These are phyloP conservation scores for Entoloma clypeatum DNA, from an alignment of 1,284 basidiomycete species.

Conservation along the genomic window DNA sequence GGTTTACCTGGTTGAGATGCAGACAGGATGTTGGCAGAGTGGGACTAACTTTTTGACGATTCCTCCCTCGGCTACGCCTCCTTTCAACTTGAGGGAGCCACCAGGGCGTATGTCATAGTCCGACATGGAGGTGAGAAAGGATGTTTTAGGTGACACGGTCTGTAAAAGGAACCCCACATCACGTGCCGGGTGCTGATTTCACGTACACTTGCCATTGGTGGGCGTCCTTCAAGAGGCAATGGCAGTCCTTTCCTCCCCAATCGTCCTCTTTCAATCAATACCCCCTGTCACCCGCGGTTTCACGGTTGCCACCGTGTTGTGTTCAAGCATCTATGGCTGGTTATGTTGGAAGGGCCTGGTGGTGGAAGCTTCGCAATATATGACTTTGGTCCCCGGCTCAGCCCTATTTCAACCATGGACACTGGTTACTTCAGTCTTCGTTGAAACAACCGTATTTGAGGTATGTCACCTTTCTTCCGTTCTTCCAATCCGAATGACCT, in stretches of 20 bases:
- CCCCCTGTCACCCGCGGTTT: constrained; percentile 79
- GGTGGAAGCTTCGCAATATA: constrained; percentile 56
- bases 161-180: constrained; percentile 24
- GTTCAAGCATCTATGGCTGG: constrained; percentile 65
- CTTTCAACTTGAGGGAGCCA: constrained; percentile 89
- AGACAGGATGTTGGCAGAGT: constrained; percentile 2
- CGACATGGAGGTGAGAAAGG: constrained; percentile 46
- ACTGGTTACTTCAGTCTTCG: constrained; percentile 80
- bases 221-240: constrained; percentile 33
- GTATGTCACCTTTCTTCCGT: constrained; percentile 42
- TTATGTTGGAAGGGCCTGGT: constrained; percentile 49
- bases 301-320: constrained; percentile 62
- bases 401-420: constrained; percentile 93
- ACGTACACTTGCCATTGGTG: constrained; percentile 24
- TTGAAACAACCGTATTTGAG: constrained; percentile 84
- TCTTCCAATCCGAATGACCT: constrained; percentile 16
- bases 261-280: constrained; percentile 63
- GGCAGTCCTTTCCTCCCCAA: constrained; percentile 70
- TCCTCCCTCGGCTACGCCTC: constrained; percentile 71
- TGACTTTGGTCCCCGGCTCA: constrained; percentile 82
- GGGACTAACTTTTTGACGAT: constrained; percentile 75
- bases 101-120: constrained; percentile 86
- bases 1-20: constrained; percentile 16
- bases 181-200: too few relatives aligned
- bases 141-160: constrained; percentile 20